Conservation (phyloP, 1,139 yeast genomes). For the Hyphopichia burtonii region DNA sequence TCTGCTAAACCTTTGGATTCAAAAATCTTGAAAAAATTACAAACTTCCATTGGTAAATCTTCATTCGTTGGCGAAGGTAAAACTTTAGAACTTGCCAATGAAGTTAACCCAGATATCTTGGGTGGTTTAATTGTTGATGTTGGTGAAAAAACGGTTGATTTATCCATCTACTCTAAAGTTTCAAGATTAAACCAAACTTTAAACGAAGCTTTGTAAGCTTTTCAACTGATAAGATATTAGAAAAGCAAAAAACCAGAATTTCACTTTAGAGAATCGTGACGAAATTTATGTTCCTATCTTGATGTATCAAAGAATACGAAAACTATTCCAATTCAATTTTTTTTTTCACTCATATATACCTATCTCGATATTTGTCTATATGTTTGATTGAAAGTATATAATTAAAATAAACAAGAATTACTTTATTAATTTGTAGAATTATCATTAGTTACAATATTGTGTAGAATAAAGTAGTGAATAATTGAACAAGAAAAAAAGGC, state of each 20-base stretch:
- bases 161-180: conserved; percentile 82
- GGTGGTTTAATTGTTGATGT: conserved; percentile 97
- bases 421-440: too few relatives aligned
- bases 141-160: conserved; percentile 95
- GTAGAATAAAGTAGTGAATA: too few relatives aligned
- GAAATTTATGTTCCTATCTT: conserved; percentile 2
- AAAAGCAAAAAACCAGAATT: not conserved
- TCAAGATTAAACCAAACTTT: conserved; percentile 87
- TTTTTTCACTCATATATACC: not conserved
- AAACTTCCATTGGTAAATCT: conserved; percentile 75
- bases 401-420: too few relatives aligned
- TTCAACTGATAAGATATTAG: not conserved
- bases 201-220: conserved; percentile 68
- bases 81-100: conserved; percentile 80
- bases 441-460: too few relatives aligned
- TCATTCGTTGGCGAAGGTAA: conserved; percentile 82
- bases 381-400: too few relatives aligned
- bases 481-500: not conserved
- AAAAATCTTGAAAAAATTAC: conserved; percentile 76
- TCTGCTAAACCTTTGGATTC: conserved; percentile 85
- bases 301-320: conserved; percentile 1
- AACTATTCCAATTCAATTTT: not conserved
- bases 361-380: too few relatives aligned
- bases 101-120: conserved; percentile 83
- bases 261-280: conserved; percentile 2